Evolutionary conservation across 108 stramenopile species (phyloP), one percentile per base, ranked within the genome.

Genomic region (Parmales sp.): DNA sequence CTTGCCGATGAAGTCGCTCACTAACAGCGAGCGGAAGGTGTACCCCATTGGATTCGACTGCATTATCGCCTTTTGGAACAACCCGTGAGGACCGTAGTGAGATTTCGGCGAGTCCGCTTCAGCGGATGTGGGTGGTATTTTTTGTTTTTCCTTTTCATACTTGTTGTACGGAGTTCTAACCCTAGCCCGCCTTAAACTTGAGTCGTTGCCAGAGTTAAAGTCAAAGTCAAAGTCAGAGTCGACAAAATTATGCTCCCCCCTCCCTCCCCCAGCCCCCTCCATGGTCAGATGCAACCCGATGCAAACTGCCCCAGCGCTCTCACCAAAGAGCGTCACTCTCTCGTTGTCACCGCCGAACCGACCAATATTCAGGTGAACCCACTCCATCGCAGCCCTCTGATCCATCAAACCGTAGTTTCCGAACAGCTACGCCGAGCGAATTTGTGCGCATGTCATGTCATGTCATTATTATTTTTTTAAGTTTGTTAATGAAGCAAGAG

Each of bases 1-100:
- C 51, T 87, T 79, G 16, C 90, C 90, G 19, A 89, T 71, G 69
- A 92, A 92, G 43, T 89, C 88, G 1, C 88, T 88, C 18, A 92
- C 86, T 16, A 85, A 77, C 11, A 88, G 69, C 11, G 75, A 66
- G 34, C 90, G 78, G 67, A 88, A 89, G 31, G 82, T 78, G 72
- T 88, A 88, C 22, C 86, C 87, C 64, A 90, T 43, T 2, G 90
- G 90, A 74, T 90, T 90, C 66, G 69, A 71, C 77, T 81, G 80
- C 77, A 81, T 78, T 7, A 81, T 69, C 9, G 66, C 80, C 63
- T 66, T 66, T 1, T 81, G 80, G 63, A 81, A 81, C 16, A 81
- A 67, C 23, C 29, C 26, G 2, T 16, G 7, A 5, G 54, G 31
- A 6, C 54, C 54, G 54, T n/a, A n/a, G n/a, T n/a, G n/a, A n/a